Evolutionary conservation across 805 yeast genomes (phyloP), one percentile per base, ranked within the genome.

Genomic region (Priceomyces carsonii): DNA sequence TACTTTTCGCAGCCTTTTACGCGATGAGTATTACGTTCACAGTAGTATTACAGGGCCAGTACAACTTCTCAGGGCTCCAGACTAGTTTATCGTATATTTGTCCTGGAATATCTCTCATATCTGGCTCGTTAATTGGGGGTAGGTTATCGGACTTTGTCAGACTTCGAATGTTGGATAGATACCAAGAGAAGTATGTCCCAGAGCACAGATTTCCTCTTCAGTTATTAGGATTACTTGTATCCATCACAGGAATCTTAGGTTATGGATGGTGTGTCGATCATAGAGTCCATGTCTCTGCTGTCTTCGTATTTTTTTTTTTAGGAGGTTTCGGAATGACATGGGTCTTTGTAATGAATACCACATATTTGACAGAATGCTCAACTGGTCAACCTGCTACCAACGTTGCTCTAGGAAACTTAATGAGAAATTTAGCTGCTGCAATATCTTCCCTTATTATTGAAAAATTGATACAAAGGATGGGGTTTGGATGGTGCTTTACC

Each of bases 251-350:
- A 1, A 54, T 74, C 13, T 41, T 74, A 13, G 71, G 77, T 0
- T 77, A 71, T 45, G 81, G 81, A 0, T 76, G 81, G 81, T 54
- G 75, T 19, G 56, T 69, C 20, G 57, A 73, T 10, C 57, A 54
- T 23, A 59, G 60, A 8, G 58, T 59, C 12, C 69, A 61, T 33
- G 56, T 71, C 21, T 66, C 53, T 0, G 42, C 66, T 5, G 60
- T 74, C 3, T 65, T 72, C 34, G 59, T 71, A 4, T 69, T 71
- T 40, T 53, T 73, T 0, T 74, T 72, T 39, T 47, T 75, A 4
- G 58, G 61, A 19, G 79, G 79, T 0, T 71, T 73, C 45, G 80
- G 81, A 1, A 64, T 75, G 63, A 72, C 80, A 0, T 76, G 79
- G 73, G 71, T 74, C 19, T 73, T 75, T 40, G 71, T 73, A 14